Base-by-base conservation (phyloP, 1,284 basidiomycete genomes). In the Trichosporon sp. region DNA sequence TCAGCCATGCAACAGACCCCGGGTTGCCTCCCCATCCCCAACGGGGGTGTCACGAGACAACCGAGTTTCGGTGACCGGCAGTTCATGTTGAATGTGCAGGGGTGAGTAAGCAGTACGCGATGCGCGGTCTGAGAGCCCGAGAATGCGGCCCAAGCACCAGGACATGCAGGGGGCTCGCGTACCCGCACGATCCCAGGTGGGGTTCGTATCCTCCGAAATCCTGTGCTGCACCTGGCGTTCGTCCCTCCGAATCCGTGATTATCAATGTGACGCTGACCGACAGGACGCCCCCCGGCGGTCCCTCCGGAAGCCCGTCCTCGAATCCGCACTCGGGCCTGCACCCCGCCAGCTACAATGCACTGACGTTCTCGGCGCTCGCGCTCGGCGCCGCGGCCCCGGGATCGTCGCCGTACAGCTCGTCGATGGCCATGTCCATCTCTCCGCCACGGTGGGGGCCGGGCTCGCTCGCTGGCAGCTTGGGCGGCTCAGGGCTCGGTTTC, bases 371-470 rank as follows among this genome's bases (percentile, higher is more conserved):
- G 23, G 78, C 77, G 0, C 68, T 76, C 6, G 76, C 76, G 1
- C 69, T 78, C 4, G 78, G 78, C 73, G 75, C 74, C 1, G 70
- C 72, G 6, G 75, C 44, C 68, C 67, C 62, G 0, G 71, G 74
- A 3, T 73, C 74, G 9, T 73, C 74, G 0, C 76, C 78, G 2
- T 77, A 76, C 56, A 62, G 68, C 35, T 67, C 65, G n/a, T 65
- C 65, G 9, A 74, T 81, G 72, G 79, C 76, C 15, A 82, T 82
- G 79, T 78, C 76, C 65, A 78, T 82, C 21, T 79, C 78, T 2
- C 80, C 80, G 3, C 80, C 80, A 3, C 75, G 77, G 51, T 82
- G 80, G 80, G 74, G 66, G 3, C 68, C 74, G 29, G 71, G 56
- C 56, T 60, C 56, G 21, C 27, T 60, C 29, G 15, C 56, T 13